phyloP scores from a whole-genome alignment of 768 basidiomycete species.

The Favolaschia claudopus region DNA sequence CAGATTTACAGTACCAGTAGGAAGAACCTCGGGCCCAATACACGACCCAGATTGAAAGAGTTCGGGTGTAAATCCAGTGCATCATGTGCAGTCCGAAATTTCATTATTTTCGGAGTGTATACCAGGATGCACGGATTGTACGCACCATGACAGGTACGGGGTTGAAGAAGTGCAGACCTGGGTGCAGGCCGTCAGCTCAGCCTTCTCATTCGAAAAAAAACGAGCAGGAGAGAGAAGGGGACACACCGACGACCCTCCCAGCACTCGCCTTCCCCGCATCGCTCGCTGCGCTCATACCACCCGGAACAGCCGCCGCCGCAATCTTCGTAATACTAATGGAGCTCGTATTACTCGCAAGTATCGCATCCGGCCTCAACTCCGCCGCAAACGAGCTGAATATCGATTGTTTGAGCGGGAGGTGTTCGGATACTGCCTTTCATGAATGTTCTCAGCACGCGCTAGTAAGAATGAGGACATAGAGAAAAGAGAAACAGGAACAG shows the following conservation, averaged over 20 bases:
- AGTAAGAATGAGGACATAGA: too few relatives aligned
- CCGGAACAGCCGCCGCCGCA: conserved; percentile 76
- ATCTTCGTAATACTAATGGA: conserved; percentile 96
- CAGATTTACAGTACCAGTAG: too few relatives aligned
- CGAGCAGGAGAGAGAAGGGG: background rate
- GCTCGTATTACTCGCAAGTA: conserved; percentile 92
- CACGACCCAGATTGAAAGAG: background rate
- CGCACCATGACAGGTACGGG: conserved; percentile 95
- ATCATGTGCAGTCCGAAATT: background rate
- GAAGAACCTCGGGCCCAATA: too few relatives aligned
- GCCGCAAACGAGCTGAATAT: conserved; percentile 78
- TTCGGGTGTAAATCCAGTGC: background rate
- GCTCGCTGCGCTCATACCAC: conserved; percentile 63
- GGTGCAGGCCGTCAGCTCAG: too few relatives aligned
- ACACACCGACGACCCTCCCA: conserved; percentile 81
- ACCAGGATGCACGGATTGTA: background rate
- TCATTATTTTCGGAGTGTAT: too few relatives aligned
- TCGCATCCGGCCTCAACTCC: conserved; percentile 73
- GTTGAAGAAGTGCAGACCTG: conserved; percentile 94
- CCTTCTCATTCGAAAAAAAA: background rate
- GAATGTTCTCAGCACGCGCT: too few relatives aligned
- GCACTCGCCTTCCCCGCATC: conserved; percentile 70
- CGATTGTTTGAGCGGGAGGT: conserved; percentile 74
- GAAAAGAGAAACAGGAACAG: too few relatives aligned
- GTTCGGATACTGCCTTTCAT: conserved; percentile 85